These are phyloP conservation scores for Pestalotiopsis sp. DNA, from an alignment of 2,329 filamentous ascomycete genomes.

Conservation along the genomic window DNA sequence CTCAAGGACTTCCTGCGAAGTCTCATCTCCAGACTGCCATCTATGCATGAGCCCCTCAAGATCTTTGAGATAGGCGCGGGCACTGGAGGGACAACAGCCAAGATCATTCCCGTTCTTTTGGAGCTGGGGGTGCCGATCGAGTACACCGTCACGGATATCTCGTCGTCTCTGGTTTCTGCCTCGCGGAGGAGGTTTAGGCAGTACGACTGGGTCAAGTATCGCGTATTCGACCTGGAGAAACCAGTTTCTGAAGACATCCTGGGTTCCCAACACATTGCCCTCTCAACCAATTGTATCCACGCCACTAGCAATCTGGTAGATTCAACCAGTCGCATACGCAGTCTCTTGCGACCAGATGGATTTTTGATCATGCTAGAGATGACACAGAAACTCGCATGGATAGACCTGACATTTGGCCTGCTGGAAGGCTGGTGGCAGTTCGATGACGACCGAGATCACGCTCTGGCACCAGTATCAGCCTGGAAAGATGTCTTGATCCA, in stretches of 20 bases:
- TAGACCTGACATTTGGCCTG: conserved; percentile 39
- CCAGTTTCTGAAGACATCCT: conserved; percentile 15
- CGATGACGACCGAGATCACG: conserved; percentile 33
- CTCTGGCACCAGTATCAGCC: conserved; percentile 18
- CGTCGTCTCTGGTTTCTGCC: conserved; percentile 30
- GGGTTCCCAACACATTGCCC: conserved; percentile 31
- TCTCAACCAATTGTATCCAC: conserved; percentile 37
- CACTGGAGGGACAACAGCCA: too few species aligned
- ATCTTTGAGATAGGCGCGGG: conserved; percentile 33
- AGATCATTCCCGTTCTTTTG: too few species aligned
- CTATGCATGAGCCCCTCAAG: conserved; percentile 20
- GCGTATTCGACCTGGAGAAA: conserved; percentile 10
- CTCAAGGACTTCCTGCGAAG: conserved; percentile 31
- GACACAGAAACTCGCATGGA: conserved; percentile 30
- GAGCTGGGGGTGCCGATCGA: too few species aligned
- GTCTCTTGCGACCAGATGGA: conserved; percentile 34
- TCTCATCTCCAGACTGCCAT: conserved; percentile 14
- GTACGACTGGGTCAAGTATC: conserved; percentile 30
- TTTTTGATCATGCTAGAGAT: conserved; percentile 38
- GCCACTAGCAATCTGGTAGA: conserved; percentile 29
- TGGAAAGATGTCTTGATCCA: conserved; percentile 30
- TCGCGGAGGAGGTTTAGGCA: conserved; percentile 30
- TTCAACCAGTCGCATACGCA: conserved; percentile 26
- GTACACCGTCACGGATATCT: too few species aligned
- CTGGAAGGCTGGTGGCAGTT: conserved; percentile 44